Evolutionary conservation across 106 monocot genomes (phyloP), one percentile per base, ranked within the genome.

Genomic region (Triglochin maritima): DNA sequence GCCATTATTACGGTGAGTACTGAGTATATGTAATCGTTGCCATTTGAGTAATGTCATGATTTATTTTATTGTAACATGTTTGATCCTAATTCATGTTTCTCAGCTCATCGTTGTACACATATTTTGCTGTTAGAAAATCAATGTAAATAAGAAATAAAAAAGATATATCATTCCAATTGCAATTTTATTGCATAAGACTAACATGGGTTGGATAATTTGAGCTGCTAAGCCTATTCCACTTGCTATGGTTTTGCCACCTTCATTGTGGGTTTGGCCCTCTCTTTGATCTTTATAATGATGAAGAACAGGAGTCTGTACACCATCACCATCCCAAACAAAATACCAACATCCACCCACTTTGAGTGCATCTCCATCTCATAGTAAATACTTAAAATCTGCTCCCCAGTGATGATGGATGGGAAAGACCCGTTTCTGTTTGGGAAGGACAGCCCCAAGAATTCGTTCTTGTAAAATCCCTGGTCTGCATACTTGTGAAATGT

Each of bases 401-500:
- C 71, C 7, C 90, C 87, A 2, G 59, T 62, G 46, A 87, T 72
- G 2, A 49, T 69, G 9, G 66, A 29, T 2, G 74, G 7, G 3
- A 69, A 70, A 0, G 69, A 69, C 0, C 47, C 71, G n/a, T 56
- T 57, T 29, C 79, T 65, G 46, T 73, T 81, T 11, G 83, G 83
- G 67, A 91, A 91, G 7, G 73, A 82, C 3, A 84, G 59, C 5
- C 90, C 90, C 8, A 80, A 7, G 68, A 87, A 91, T 78, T 91
- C 87, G 53, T 91, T 91, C 82, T 91, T 91, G 60, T 84, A 87
- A 57, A 80, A 82, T 8, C 82, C 90, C 59, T 87, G 87, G 65
- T 64, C 71, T 0, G 84, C 81, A 47, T 90, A 90, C 66, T 76
- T 90, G 62, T 90, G 86, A 71, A 84, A 90, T 7, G 87, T 74